Conservation (phyloP, 192 early-diverging fungal species). For the Umbelopsis isabellina region DNA sequence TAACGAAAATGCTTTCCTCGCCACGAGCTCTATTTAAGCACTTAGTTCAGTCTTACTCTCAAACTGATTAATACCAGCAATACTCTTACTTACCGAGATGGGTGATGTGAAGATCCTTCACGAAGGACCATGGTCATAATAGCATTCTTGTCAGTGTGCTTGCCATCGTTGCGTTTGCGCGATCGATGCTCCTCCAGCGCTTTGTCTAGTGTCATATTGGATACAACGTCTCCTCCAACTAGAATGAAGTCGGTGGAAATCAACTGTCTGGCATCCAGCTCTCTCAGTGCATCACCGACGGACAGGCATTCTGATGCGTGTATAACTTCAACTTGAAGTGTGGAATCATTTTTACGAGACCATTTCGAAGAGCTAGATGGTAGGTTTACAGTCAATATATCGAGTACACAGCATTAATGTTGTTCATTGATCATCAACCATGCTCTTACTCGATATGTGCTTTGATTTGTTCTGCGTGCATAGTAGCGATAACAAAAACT, state of each 20-base stretch:
- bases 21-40: conserved; percentile 51
- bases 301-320: conserved; percentile 74
- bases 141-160: conserved; percentile 72
- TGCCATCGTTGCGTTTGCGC: conserved; percentile 45
- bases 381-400: background rate
- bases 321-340: conserved; percentile 74
- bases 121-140: conserved; percentile 96
- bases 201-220: conserved; percentile 82
- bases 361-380: conserved; percentile 66
- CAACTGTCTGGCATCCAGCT: conserved; percentile 80
- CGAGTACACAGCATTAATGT: background rate
- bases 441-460: conserved; percentile 76
- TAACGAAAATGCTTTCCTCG: conserved; percentile 82
- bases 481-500: conserved; percentile 82
- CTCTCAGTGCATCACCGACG: conserved; percentile 91
- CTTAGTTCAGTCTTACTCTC: background rate
- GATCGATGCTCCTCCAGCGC: conserved; percentile 83
- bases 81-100: conserved; percentile 32
- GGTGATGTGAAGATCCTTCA: conserved; percentile 64
- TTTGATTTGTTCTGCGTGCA: conserved; percentile 82
- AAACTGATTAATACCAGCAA: background rate
- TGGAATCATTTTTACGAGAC: conserved; percentile 58
- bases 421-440: background rate
- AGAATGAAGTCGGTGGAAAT: conserved; percentile 91
- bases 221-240: conserved; percentile 86